These are phyloP conservation scores for Blastocystis hominis DNA, from an alignment of 352 stramenopile genomes.

Conservation along the genomic window DNA sequence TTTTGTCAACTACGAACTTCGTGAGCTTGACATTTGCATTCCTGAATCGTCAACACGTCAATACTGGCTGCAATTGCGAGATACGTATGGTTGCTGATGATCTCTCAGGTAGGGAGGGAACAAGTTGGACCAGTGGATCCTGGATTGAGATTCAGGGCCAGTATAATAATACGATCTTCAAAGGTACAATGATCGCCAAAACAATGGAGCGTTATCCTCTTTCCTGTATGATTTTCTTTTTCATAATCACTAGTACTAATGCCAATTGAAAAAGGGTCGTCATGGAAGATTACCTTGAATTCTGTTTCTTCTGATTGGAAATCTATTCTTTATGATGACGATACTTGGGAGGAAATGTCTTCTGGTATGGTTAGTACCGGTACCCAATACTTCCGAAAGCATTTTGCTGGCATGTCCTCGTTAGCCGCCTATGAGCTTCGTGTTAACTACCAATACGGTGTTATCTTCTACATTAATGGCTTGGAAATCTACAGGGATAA, in stretches of 20 bases:
- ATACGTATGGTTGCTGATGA: not conserved
- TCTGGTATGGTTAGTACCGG: not conserved
- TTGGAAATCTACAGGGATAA: conserved; percentile 39
- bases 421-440: conserved; percentile 15
- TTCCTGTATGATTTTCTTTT: not conserved
- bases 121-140: not conserved
- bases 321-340: not conserved
- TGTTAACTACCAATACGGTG: conserved; percentile 12
- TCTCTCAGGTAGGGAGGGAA: not conserved
- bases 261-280: not conserved
- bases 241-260: conserved; percentile 9
- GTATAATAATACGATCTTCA: not conserved
- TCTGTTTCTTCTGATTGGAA: not conserved
- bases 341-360: not conserved
- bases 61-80: not conserved
- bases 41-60: not conserved
- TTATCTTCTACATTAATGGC: conserved; percentile 34
- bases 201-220: not conserved
- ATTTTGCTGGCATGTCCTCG: not conserved
- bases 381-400: conserved; percentile 25
- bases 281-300: not conserved
- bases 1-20: conserved; percentile 1
- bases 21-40: conserved; percentile 26
- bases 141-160: not conserved
- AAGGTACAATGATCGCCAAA: not conserved